Base-by-base conservation (phyloP, 306 rosid genomes). In the Leucaena leucocephala region DNA sequence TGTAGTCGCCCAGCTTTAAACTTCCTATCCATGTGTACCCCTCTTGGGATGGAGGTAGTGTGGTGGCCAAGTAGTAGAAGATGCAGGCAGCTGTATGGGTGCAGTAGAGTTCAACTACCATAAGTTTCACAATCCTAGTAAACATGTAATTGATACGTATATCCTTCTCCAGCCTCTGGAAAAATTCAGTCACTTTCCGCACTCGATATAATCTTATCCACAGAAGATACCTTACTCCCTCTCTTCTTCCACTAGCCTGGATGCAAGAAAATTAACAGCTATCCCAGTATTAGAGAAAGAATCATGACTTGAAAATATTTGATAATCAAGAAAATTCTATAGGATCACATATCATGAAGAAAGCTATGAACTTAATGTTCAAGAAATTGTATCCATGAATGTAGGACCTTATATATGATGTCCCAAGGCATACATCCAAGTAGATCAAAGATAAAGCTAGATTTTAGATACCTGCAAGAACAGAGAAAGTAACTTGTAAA, bases 1-100 rank as follows among this genome's bases (percentile, higher is more conserved):
- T 90, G 21, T 55, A 90, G 81, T 88, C 94, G 33, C 99, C 99
- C 65, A 95, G 42, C 83, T 91, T 74, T 73, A 95, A 84, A 78
- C 99, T 93, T 85, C 99, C 99, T 61, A 95, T 95, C 99, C 99
- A 95, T 7, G 98, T 95, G 84, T 95, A 91, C 12, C 92, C 97
- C 83, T 95, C 99, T 85, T 95, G 80, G 36, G 91, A 79, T 78
- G 82, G 50, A 81, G 97, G 98, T 62, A 95, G 80, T 63, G 99
- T 95, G 38, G 99, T 95, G 61, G 99, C 99, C 90, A 95, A 86
- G 72, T 87, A 95, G 87, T 95, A 95, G 85, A 95, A 95, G 74
- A 93, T 93, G 91, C 99, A 95, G 62, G 99, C 99, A 19, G 98
- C 99, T 15, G 98, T 90, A 77, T 95, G 99, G 21, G 98, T 95